Evolutionary conservation across 306 rosid genomes (phyloP), one percentile per base, ranked within the genome.

Genomic region (Pterocarpus macrocarpus): DNA sequence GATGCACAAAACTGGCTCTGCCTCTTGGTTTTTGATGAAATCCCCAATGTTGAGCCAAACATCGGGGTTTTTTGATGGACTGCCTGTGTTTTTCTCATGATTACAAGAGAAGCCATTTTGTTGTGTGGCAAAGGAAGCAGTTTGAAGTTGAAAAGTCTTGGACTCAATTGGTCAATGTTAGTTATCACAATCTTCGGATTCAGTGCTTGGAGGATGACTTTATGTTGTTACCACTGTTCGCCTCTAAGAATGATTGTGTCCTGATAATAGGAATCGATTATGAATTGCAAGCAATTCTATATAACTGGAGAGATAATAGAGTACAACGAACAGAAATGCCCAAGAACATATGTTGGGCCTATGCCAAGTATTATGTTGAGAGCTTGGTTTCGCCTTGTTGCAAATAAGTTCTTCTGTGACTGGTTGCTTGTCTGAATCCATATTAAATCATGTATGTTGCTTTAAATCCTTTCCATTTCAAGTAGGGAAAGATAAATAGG

Each of bases 111-210:
- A 28, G 28, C 0, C 75, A 30, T 47, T 69, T 69, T 47, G 59
- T 69, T 52, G 17, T 47, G 2, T 69, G 75, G 75, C 61, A 69
- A 11, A 69, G 47, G 61, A 47, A 44, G 22, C 59, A 69, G 59
- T 47, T 69, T 69, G 58, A 59, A 47, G 75, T 8, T 47, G 59
- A 45, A 13, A 47, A 12, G 6, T 69, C 59, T 22, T 47, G 75
- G 75, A 17, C 75, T 47, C 39, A 47, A 2, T 30, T 69, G 22
- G 1, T 69, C 3, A 69, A 47, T 0, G 5, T 47, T 69, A 69
- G 61, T 69, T 45, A 28, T 32, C 17, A 30, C 8, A 5, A 47
- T 45, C 39, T 69, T 32, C 22, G 4, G 7, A 1, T 34, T 45
- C 1, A 8, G 14, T n/a, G 28, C 28, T 22, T 22, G 28, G 28